A percentile compares a stretch with the other conserved stretches of the same genome.
Evolutionary conservation across 192 early-diverging fungal species (phyloP).

Genomic region (Backusella mclennaniae): DNA sequence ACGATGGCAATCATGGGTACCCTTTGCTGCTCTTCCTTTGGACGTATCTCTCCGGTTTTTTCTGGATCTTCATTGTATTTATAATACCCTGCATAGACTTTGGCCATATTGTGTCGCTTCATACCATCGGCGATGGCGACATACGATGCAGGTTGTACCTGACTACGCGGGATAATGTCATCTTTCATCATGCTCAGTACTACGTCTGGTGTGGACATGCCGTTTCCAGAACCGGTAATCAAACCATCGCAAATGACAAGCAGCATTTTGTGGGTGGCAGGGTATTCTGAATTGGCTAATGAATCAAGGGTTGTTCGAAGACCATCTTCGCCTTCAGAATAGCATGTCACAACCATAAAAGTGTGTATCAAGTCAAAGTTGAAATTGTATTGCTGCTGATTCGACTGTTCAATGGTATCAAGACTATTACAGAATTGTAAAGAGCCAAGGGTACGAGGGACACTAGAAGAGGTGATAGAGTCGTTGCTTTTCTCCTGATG

Average conservation of each 20-base stretch:
- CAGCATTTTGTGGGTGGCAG: conserved; percentile 74
- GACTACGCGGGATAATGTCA: conserved; percentile 60
- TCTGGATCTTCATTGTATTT: conserved; percentile 51
- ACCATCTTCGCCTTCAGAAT: conserved; percentile 74
- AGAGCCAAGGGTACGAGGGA: conserved; percentile 9
- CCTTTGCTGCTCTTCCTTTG: conserved; percentile 42
- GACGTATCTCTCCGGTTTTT: conserved; percentile 22
- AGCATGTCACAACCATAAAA: conserved; percentile 75
- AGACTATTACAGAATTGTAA: not conserved
- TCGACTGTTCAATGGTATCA: conserved; percentile 16
- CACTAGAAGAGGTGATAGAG: conserved; percentile 3
- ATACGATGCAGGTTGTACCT: conserved; percentile 75
- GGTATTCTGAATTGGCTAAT: conserved; percentile 70
- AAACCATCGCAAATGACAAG: conserved; percentile 80
- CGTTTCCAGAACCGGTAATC: conserved; percentile 73
- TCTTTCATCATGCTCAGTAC: conserved; percentile 79
- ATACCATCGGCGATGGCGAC: conserved; percentile 86
- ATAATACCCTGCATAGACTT: conserved; percentile 92
- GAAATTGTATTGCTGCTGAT: conserved; percentile 35
- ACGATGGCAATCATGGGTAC: conserved; percentile 78
- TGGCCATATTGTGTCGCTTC: conserved; percentile 91
- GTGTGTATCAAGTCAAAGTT: conserved; percentile 64
- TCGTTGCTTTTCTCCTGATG: not conserved
- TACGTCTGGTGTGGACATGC: conserved; percentile 73
- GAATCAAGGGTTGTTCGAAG: conserved; percentile 78